These are phyloP conservation scores for Pyrenophora teres DNA, from an alignment of 2,329 filamentous ascomycete genomes.

Conservation along the genomic window DNA sequence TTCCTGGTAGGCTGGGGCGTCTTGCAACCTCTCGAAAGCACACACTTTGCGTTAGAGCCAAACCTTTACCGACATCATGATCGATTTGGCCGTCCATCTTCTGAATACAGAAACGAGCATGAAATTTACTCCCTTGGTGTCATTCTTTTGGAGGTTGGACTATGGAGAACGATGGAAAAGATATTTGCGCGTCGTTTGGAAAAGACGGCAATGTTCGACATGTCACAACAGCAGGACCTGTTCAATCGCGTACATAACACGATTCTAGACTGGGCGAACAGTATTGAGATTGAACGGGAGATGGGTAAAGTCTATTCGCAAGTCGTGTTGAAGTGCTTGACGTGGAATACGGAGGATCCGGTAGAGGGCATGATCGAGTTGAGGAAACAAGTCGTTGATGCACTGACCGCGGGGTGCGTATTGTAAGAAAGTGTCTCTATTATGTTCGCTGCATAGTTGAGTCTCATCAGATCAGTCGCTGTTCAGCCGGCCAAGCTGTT, in stretches of 20 bases:
- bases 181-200: conserved; percentile 18
- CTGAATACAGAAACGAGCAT: conserved; percentile 55
- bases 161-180: conserved; percentile 46
- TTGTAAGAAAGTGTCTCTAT: background rate
- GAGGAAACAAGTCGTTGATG: conserved; percentile 16
- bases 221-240: conserved; percentile 8
- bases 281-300: conserved; percentile 17
- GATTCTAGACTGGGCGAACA: conserved; percentile 15
- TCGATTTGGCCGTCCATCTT: conserved; percentile 51
- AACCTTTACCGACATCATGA: conserved; percentile 59
- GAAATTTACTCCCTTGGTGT: conserved; percentile 63
- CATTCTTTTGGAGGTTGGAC: conserved; percentile 58
- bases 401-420: conserved; percentile 2
- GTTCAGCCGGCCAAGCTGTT: too few relatives aligned
- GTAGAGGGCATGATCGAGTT: conserved; percentile 16
- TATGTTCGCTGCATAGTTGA: too few relatives aligned
- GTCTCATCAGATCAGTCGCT: too few relatives aligned
- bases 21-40: conserved; percentile 3
- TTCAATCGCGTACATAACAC: conserved; percentile 15
- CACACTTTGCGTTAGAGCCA: conserved; percentile 13
- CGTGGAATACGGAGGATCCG: conserved; percentile 14
- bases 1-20: conserved; percentile 22
- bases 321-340: conserved; percentile 17
- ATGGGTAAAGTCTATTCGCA: conserved; percentile 18
- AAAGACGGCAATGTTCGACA: conserved; percentile 11